A percentile compares a stretch with the other conserved stretches of the same genome.
Conservation (phyloP, 2,329 filamentous ascomycete genomes). For the Leptographium procerum region DNA sequence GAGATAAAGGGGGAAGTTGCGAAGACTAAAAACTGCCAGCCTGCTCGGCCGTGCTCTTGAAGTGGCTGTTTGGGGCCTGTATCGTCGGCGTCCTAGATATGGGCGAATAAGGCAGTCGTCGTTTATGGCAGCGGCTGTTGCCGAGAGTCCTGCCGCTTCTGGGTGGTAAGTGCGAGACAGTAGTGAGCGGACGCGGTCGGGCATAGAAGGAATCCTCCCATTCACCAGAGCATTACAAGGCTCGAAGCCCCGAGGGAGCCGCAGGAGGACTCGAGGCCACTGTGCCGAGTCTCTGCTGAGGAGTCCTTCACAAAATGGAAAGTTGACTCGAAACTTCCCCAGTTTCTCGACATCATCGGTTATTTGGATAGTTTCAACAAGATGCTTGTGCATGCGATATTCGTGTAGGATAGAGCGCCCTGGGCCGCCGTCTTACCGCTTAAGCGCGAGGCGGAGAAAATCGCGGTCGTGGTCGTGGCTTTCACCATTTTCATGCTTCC, state of each 20-base stretch:
- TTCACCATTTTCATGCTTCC: background rate
- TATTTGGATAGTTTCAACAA: background rate
- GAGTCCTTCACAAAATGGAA: background rate
- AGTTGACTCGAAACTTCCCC: background rate
- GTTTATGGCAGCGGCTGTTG: constrained; percentile 14
- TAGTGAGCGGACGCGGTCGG: background rate
- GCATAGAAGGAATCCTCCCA: constrained; percentile 1
- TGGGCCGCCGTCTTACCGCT: constrained; percentile 4
- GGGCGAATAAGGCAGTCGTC: constrained; percentile 37
- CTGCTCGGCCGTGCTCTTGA: background rate
- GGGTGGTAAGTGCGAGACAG: background rate
- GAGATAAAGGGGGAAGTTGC: constrained; percentile 37
- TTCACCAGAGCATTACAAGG: constrained; percentile 1
- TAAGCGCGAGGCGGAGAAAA: background rate
- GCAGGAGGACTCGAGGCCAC: background rate
- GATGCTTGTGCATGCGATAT: background rate
- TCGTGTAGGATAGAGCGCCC: constrained; percentile 1
- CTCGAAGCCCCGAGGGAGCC: background rate
- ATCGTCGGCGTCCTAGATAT: constrained; percentile 30
- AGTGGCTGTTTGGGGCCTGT: background rate
- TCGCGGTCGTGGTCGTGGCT: background rate
- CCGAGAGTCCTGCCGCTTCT: background rate
- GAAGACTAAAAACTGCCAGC: constrained; percentile 24
- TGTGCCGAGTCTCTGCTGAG: background rate
- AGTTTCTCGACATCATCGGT: background rate